Conservation (phyloP, 805 yeast species). For the Pichia sporocuriosa region DNA sequence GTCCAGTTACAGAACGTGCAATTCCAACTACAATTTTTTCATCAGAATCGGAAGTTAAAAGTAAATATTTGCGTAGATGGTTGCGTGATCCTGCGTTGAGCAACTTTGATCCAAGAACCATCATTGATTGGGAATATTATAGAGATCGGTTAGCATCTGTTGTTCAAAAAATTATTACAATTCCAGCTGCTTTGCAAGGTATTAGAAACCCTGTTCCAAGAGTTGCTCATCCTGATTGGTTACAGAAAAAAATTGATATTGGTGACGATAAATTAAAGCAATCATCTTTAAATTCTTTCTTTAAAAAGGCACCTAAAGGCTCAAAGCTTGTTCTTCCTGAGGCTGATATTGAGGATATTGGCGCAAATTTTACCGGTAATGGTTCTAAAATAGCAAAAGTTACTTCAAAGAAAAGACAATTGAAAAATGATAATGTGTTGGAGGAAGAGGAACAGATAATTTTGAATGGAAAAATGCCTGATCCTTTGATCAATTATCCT, state of each 20-base stretch:
- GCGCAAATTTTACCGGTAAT: conserved; percentile 25
- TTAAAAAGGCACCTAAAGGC: conserved; percentile 37
- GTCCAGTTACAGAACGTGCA: conserved; percentile 95
- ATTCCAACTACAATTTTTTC: conserved; percentile 94
- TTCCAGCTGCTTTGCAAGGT: conserved; percentile 93
- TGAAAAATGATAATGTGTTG: conserved; percentile 27
- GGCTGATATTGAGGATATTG: conserved; percentile 54
- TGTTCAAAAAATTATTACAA: conserved; percentile 88
- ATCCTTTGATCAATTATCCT: conserved; percentile 57
- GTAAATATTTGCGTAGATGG: conserved; percentile 79
- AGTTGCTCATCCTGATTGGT: conserved; percentile 92
- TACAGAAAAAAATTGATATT: conserved; percentile 52
- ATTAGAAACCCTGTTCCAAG: conserved; percentile 90
- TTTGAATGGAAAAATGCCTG: conserved; percentile 52
- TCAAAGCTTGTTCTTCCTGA: conserved; percentile 30
- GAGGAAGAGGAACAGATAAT: conserved; percentile 43
- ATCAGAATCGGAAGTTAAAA: conserved; percentile 65
- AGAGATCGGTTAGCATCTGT: conserved; percentile 87
- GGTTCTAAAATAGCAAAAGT: conserved; percentile 40
- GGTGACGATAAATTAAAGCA: conserved; percentile 69
- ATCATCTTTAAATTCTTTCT: conserved; percentile 52
- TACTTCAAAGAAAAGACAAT: conserved; percentile 40
- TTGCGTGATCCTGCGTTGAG: conserved; percentile 67
- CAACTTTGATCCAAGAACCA: conserved; percentile 78
- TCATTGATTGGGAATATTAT: conserved; percentile 92